phyloP scores from a whole-genome alignment of 176 grass and related monocot genomes.

The Lolium rigidum region DNA sequence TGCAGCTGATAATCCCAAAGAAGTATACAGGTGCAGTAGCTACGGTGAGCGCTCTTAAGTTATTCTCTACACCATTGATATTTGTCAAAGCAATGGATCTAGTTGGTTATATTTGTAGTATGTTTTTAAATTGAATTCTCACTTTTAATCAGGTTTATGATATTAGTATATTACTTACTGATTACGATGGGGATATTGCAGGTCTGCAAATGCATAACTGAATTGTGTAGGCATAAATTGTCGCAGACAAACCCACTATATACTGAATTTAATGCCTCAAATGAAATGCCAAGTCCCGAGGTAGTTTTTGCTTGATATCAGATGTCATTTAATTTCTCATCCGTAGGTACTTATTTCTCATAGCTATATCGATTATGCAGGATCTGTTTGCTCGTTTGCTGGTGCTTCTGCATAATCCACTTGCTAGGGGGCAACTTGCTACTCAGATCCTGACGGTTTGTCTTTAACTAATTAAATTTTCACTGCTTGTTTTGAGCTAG shows the following conservation, averaged over 20 bases:
- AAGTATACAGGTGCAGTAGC: slow-evolving; percentile 89
- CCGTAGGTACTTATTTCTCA: slow-evolving; percentile 44
- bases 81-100: slow-evolving; percentile 17
- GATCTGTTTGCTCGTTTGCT: slow-evolving; percentile 96
- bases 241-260: slow-evolving; percentile 64
- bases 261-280: slow-evolving; percentile 77
- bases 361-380: slow-evolving; percentile 48
- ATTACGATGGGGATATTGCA: slow-evolving; percentile 54
- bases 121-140: slow-evolving; percentile 21
- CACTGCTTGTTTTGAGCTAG: background rate
- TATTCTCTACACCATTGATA: slow-evolving; percentile 31
- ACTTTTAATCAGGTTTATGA: slow-evolving; percentile 25
- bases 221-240: slow-evolving; percentile 81
- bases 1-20: slow-evolving; percentile 95
- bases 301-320: slow-evolving; percentile 55
- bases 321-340: slow-evolving; percentile 46
- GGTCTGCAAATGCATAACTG: slow-evolving; percentile 99
- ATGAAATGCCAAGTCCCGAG: slow-evolving; percentile 83
- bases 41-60: slow-evolving; percentile 57
- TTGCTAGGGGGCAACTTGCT: slow-evolving; percentile 85
- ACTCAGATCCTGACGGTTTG: slow-evolving; percentile 87
- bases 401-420: slow-evolving; percentile 95
- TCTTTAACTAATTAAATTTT: slow-evolving; percentile 52
- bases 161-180: slow-evolving; percentile 26
- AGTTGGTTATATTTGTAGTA: slow-evolving; percentile 24